Base-by-base conservation (phyloP, 176 grass and related monocot genomes). In the Carex scoparia region DNA sequence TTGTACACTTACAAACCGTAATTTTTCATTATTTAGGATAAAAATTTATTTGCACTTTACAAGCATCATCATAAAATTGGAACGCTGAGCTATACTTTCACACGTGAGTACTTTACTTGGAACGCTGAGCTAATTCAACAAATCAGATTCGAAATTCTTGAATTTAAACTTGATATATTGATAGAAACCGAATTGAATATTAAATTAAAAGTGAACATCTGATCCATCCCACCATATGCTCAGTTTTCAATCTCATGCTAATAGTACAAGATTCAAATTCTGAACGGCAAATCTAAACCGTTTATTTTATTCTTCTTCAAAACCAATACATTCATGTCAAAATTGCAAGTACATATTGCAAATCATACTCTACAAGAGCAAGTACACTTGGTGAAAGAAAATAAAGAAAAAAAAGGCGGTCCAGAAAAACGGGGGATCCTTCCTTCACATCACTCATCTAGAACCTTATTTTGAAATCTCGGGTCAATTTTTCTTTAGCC, bases 381-480 rank as follows among this genome's bases (percentile, higher is more conserved):
- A 51, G 44, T 53, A 18, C n/a, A 78, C 27, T 78, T 32, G 4
- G 73, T 11, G 13, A 57, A 55, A 57, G 1, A 11, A 27, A 9
- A 57, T 13, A 7, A 44, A 9, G 23, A 5, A 78, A 54, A 78
- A 78, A 78, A 32, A 15, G 7, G 12, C 11, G 68, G 16, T 8
- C 6, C 44, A 3, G 49, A 10, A 56, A 53, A 77, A 77, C 28
- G 7, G 13, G 12, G 23, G 69, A 7, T 9, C 69, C 38, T 69
- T 54, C 27, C 49, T 78, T 55, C 16, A 2, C 15, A 56, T 57
- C 68, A 44, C 10, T 69, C 33, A 13, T 51, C 53, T 7, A 9
- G 4, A 78, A 57, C 32, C 73, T 78, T 78, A 78, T 78, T 77
- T 57, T 57, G 28, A 8, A 78, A 31, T 23, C 74, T 78, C 3